A percentile compares a stretch with the other conserved stretches of the same genome.
phyloP scores from a whole-genome alignment of 139 green algal genomes.

The Trebouxia sp. region DNA sequence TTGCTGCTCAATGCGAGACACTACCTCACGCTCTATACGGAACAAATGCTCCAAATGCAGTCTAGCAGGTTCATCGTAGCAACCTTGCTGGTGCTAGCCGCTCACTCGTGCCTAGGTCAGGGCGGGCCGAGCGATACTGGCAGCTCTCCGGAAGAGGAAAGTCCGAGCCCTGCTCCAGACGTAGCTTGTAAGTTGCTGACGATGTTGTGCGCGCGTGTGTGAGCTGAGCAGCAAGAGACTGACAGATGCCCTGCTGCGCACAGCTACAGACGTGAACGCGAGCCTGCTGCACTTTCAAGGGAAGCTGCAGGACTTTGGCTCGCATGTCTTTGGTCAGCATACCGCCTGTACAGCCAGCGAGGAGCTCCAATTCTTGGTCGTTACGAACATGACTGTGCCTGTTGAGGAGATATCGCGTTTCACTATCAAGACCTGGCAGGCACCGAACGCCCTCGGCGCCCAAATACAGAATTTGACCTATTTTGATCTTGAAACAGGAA shows the following conservation, averaged over 20 bases:
- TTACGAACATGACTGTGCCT: conserved; percentile 19
- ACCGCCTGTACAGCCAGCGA: conserved; percentile 10
- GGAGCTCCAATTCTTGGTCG: neutral
- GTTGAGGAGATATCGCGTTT: neutral
- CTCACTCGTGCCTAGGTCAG: neutral
- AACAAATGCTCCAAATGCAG: too few relatives aligned
- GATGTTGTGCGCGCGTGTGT: too few relatives aligned
- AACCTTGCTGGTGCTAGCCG: neutral
- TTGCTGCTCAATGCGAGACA: neutral
- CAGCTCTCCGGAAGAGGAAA: neutral
- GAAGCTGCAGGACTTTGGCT: conserved; percentile 13
- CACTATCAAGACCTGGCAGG: conserved; percentile 12
- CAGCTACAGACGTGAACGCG: neutral
- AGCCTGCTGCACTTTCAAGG: conserved; percentile 4
- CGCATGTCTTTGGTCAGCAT: conserved; percentile 4
- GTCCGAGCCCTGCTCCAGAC: neutral
- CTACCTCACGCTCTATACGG: too few relatives aligned
- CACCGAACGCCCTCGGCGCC: neutral
- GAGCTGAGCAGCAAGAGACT: too few relatives aligned
- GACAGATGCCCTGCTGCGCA: too few relatives aligned
- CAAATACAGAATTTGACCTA: conserved; percentile 27
- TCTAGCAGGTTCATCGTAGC: too few relatives aligned
- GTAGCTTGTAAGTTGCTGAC: conserved; percentile 6
- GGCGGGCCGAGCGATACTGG: neutral
- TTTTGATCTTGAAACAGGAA: conserved; percentile 24